These are phyloP conservation scores for Rosa multiflora DNA, from an alignment of 306 rosid species.

Conservation along the genomic window DNA sequence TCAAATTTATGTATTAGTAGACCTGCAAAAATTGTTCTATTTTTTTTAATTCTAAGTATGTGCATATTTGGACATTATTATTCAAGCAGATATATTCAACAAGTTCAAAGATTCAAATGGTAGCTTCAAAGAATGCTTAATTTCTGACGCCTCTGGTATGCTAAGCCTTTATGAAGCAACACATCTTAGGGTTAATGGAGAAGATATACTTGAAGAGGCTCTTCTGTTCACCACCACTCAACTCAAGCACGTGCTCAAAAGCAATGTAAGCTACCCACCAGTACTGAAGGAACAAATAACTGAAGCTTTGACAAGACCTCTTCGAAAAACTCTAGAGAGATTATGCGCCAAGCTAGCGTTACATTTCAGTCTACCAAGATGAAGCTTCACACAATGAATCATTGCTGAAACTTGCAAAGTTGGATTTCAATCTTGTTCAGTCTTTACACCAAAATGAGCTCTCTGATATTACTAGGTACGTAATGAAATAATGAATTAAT, in stretches of 20 bases:
- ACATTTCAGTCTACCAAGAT: slow-evolving; percentile 29
- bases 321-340: slow-evolving; percentile 23
- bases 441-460: slow-evolving; percentile 28
- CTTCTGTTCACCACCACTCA: slow-evolving; percentile 7
- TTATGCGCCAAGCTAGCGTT: slow-evolving; percentile 10
- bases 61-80: too few species aligned
- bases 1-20: too few species aligned
- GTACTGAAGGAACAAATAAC: slow-evolving; percentile 1
- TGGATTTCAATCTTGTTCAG: slow-evolving; percentile 16
- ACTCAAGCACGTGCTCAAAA: neutral
- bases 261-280: neutral
- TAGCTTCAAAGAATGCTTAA: slow-evolving; percentile 6
- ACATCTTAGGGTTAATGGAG: slow-evolving; percentile 5
- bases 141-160: neutral
- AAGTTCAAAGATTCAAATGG: neutral
- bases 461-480: slow-evolving; percentile 21
- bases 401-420: slow-evolving; percentile 26
- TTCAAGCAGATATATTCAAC: neutral
- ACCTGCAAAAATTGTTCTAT: too few species aligned
- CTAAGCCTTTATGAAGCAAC: slow-evolving; percentile 27
- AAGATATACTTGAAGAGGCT: slow-evolving; percentile 10
- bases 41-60: too few species aligned
- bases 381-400: slow-evolving; percentile 17
- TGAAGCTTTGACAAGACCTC: neutral
- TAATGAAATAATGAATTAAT: too few species aligned